Percentiles rank a stretch among this genome's conserved stretches.
Conservation (phyloP, 352 stramenopile genomes). For the Pythium aristosporum region DNA sequence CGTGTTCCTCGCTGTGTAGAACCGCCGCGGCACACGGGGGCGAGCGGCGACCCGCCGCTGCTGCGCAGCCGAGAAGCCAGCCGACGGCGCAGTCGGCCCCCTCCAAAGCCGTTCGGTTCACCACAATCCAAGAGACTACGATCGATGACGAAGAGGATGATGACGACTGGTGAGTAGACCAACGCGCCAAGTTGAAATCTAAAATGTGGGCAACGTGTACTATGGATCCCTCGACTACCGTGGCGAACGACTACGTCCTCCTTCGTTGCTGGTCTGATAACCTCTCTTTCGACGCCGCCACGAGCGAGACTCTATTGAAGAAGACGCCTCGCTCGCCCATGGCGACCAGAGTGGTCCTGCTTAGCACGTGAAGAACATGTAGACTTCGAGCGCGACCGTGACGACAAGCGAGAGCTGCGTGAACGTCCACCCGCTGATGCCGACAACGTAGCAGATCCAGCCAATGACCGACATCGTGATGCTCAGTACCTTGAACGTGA, state of each 20-base stretch:
- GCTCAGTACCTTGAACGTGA: slow-evolving; percentile 63
- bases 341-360: background rate
- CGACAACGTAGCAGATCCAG: slow-evolving; percentile 40
- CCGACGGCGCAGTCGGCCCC: background rate
- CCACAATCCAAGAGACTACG: slow-evolving; percentile 10
- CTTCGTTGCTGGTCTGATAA: no score
- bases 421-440: slow-evolving; percentile 70
- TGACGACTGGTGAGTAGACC: slow-evolving; percentile 10
- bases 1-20: background rate
- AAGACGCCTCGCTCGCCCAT: slow-evolving; percentile 1
- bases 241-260: no score
- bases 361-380: slow-evolving; percentile 86
- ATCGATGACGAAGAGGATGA: slow-evolving; percentile 21
- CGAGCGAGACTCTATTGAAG: slow-evolving; percentile 15
- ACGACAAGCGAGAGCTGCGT: slow-evolving; percentile 49
- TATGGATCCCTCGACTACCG: no score
- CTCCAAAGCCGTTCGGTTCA: slow-evolving; percentile 13
- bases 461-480: slow-evolving; percentile 42
- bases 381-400: slow-evolving; percentile 48
- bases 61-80: background rate
- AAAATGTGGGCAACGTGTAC: background rate
- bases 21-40: background rate
- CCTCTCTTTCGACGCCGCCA: background rate
- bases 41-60: background rate
- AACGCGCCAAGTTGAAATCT: background rate